A percentile compares a stretch with the other conserved stretches of the same genome.
Evolutionary conservation across 192 early-diverging fungal species (phyloP).

Genomic region (Rhizoclosmatium globosum): DNA sequence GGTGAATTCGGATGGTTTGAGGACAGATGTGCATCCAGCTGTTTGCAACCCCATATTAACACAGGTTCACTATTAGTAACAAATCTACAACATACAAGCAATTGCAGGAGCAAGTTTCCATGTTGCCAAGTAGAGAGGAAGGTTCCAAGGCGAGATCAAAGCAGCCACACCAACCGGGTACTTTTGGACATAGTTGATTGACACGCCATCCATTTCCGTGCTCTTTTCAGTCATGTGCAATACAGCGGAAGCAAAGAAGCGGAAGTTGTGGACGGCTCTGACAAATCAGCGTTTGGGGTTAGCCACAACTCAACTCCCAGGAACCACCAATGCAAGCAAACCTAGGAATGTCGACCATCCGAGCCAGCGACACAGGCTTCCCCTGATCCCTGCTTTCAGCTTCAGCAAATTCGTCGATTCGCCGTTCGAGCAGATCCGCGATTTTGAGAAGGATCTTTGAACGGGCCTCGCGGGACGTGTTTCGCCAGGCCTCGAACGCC

Average conservation of each 20-base stretch:
- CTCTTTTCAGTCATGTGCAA: constrained; percentile 62
- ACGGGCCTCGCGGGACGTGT: constrained; percentile 48
- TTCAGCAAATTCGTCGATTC: constrained; percentile 65
- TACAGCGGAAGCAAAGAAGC: constrained; percentile 79
- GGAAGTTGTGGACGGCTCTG: constrained; percentile 64
- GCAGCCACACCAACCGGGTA: constrained; percentile 78
- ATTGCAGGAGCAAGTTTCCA: constrained; percentile 86
- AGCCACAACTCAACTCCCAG: not conserved
- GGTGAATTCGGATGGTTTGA: constrained; percentile 79
- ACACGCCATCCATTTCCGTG: constrained; percentile 58
- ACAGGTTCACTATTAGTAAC: no score
- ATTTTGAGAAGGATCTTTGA: constrained; percentile 67
- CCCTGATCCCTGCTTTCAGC: constrained; percentile 84
- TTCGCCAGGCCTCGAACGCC: constrained; percentile 73
- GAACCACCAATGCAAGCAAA: not conserved
- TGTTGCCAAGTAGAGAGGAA: constrained; percentile 73
- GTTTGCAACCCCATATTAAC: constrained; percentile 1
- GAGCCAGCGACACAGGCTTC: constrained; percentile 70
- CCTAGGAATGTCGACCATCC: constrained; percentile 67
- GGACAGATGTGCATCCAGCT: constrained; percentile 76
- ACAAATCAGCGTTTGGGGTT: not conserved
- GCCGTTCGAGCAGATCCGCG: constrained; percentile 63
- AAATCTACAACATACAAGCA: constrained; percentile 42
- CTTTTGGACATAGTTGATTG: constrained; percentile 61
- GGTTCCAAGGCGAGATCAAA: constrained; percentile 73